Percentiles rank a stretch among this genome's conserved stretches.
These are phyloP conservation scores for Tilletiopsis washingtonensis DNA, from an alignment of 1,284 basidiomycete genomes.

Conservation along the genomic window DNA sequence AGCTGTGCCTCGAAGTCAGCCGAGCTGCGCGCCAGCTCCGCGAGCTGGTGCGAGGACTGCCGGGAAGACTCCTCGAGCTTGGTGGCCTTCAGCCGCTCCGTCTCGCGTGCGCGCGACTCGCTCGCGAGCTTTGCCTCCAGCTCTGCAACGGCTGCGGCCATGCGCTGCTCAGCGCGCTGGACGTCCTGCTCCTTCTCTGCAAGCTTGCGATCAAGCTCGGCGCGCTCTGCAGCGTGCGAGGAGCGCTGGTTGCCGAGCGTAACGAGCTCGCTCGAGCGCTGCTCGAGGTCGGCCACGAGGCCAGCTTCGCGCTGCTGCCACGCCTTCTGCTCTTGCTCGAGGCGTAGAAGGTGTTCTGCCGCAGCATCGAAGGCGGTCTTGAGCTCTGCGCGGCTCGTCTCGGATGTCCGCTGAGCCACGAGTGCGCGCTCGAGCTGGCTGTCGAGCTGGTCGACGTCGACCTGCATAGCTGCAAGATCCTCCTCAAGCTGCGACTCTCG, in stretches of 20 bases:
- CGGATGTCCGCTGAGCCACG: constrained; percentile 47
- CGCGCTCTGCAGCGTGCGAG: constrained; percentile 50
- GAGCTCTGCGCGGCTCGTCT: constrained; percentile 60
- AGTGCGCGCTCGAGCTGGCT: constrained; percentile 75
- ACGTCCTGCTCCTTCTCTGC: constrained; percentile 73
- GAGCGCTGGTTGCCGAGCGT: constrained; percentile 21
- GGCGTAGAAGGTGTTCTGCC: constrained; percentile 68
- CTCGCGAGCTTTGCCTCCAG: constrained; percentile 64
- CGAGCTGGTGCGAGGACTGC: constrained; percentile 66
- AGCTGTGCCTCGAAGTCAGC: constrained; percentile 72
- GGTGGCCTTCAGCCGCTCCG: constrained; percentile 19
- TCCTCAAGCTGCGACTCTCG: constrained; percentile 77
- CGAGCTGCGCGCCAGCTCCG: constrained; percentile 67
- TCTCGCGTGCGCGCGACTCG: constrained; percentile 56
- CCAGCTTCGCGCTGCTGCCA: constrained; percentile 58
- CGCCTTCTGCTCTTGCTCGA: constrained; percentile 68
- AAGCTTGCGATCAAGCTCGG: constrained; percentile 66
- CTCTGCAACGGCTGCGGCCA: constrained; percentile 62
- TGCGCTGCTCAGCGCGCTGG: constrained; percentile 65
- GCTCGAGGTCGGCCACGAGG: constrained; percentile 29
- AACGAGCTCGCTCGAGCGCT: constrained; percentile 20
- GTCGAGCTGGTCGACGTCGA: constrained; percentile 75
- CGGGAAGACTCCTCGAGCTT: constrained; percentile 30
- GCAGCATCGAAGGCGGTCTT: constrained; percentile 69
- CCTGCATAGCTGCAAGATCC: constrained; percentile 69